A percentile compares a stretch with the other conserved stretches of the same genome.
phyloP scores from a whole-genome alignment of 2,329 filamentous ascomycete genomes.

The Hypoxylon sp. region DNA sequence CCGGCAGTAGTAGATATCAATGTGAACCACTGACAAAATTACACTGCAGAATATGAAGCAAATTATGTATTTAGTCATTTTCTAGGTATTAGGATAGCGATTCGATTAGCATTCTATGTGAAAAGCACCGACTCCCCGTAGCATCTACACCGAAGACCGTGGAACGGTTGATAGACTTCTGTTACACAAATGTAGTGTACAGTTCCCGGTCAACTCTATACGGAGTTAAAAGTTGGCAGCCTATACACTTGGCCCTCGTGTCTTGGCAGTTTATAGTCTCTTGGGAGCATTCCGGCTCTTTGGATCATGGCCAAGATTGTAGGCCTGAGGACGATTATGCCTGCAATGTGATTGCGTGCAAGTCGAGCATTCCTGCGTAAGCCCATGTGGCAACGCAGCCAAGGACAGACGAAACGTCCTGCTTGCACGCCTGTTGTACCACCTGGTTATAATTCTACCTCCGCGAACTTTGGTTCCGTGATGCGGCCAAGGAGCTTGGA shows the following conservation, averaged over 20 bases:
- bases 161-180: not conserved
- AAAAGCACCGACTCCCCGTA: not conserved
- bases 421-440: slow-evolving; percentile 14
- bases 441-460: slow-evolving; percentile 32
- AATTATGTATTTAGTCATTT: not conserved
- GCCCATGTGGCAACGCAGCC: slow-evolving; percentile 16
- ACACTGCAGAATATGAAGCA: not conserved
- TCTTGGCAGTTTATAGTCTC: slow-evolving; percentile 27
- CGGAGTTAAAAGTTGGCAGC: slow-evolving; percentile 7
- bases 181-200: slow-evolving; percentile 2
- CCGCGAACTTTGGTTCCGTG: slow-evolving; percentile 24
- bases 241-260: slow-evolving; percentile 17
- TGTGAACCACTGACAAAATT: not conserved
- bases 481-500: slow-evolving; percentile 34
- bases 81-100: not conserved
- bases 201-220: slow-evolving; percentile 8
- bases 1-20: not conserved
- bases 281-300: slow-evolving; percentile 21
- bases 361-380: not conserved
- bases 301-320: slow-evolving; percentile 24
- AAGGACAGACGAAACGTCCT: slow-evolving; percentile 15
- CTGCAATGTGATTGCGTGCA: slow-evolving; percentile 8
- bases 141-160: not conserved
- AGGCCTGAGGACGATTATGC: slow-evolving; percentile 16
- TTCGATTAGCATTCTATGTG: not conserved